Evolutionary conservation across 2,329 filamentous ascomycete genomes (phyloP).

Genomic region (Diplodia seriata): DNA sequence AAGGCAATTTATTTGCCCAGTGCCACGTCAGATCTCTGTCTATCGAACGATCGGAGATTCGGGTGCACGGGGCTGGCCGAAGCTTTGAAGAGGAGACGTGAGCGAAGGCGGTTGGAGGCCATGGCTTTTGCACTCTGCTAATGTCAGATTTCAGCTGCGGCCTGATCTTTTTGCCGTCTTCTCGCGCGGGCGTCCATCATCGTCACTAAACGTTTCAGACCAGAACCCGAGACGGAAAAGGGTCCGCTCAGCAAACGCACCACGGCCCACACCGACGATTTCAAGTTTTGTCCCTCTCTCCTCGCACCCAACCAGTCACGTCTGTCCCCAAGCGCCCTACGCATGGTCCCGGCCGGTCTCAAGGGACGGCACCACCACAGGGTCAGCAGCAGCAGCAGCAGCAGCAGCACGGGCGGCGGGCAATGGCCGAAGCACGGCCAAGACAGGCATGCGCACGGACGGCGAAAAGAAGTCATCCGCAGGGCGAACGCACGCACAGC

Average conservation of each 20-base stretch:
- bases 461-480: background rate
- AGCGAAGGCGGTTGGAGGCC: background rate
- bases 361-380: background rate
- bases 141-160: background rate
- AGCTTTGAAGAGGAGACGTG: background rate
- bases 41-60: conserved; percentile 29
- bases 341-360: background rate
- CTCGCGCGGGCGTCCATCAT: background rate
- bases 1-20: conserved; percentile 15
- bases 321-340: background rate
- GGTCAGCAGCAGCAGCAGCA: too few species aligned
- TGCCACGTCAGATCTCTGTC: conserved; percentile 28
- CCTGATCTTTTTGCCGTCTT: background rate
- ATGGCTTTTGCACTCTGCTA: background rate
- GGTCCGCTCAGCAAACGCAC: background rate
- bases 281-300: background rate
- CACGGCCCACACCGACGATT: background rate
- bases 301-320: background rate
- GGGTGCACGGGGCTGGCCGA: conserved; percentile 22
- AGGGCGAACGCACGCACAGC: background rate
- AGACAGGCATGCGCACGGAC: background rate
- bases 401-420: conserved; percentile 12
- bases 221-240: background rate
- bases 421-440: background rate
- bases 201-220: background rate